Evolutionary conservation across 2,329 filamentous ascomycete species (phyloP).

Genomic region (Xylariaceae sp.): DNA sequence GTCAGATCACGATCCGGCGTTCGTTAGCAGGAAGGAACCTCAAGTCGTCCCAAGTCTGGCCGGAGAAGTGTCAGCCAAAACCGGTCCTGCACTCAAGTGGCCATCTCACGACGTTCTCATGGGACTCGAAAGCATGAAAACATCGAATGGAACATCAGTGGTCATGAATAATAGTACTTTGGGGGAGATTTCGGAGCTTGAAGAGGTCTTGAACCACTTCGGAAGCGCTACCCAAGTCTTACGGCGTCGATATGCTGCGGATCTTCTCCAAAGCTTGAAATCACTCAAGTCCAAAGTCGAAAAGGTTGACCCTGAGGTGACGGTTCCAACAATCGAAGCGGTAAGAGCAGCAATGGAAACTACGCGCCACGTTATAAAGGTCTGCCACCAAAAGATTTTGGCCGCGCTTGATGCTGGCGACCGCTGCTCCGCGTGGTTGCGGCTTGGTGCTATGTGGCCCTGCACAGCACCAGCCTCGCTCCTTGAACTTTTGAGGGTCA

Average conservation of each 20-base stretch:
- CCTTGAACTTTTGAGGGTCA: conserved; percentile 43
- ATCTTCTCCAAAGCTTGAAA: conserved; percentile 22
- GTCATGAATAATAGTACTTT: background rate
- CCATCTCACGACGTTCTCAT: background rate
- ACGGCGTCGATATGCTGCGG: conserved; percentile 35
- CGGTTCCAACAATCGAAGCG: background rate
- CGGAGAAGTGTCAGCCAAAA: conserved; percentile 13
- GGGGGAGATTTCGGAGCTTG: conserved; percentile 22
- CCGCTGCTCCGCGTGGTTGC: conserved; percentile 37
- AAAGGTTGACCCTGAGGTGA: background rate
- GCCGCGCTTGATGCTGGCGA: conserved; percentile 13
- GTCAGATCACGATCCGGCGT: conserved; percentile 1
- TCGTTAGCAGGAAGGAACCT: background rate
- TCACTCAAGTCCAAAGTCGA: conserved; percentile 8
- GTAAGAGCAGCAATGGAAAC: background rate
- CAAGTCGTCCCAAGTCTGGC: conserved; percentile 10
- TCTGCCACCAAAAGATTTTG: background rate
- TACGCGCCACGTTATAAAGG: background rate
- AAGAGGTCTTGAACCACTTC: conserved; percentile 31
- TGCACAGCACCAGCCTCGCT: conserved; percentile 38
- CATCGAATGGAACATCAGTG: background rate
- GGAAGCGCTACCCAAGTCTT: conserved; percentile 29
- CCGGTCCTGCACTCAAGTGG: background rate
- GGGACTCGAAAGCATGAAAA: background rate
- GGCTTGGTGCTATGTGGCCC: conserved; percentile 35